These are phyloP conservation scores for Tetrahymena elliotti DNA, from an alignment of 73 alveolate genomes.

Conservation along the genomic window DNA sequence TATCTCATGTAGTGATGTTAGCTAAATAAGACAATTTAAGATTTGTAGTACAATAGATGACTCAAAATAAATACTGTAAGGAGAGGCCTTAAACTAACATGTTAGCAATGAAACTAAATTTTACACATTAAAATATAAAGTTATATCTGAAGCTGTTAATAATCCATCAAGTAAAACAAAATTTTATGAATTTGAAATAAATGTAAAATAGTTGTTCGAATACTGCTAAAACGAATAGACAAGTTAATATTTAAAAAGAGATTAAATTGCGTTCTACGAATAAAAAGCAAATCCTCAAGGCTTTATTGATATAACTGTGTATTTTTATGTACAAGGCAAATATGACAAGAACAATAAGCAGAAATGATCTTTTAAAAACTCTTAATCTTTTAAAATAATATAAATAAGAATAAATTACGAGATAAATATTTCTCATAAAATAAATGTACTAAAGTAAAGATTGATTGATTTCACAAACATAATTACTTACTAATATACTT, in stretches of 20 bases:
- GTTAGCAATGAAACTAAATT: not conserved
- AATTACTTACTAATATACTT: no score
- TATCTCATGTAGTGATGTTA: not conserved
- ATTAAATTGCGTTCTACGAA: not conserved
- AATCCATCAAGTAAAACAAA: not conserved
- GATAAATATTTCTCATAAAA: no score
- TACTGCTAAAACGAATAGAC: not conserved
- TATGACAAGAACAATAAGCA: not conserved
- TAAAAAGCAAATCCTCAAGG: not conserved
- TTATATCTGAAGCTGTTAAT: not conserved
- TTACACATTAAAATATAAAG: not conserved
- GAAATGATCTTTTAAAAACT: not conserved
- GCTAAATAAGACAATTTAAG: no score
- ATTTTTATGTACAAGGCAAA: not conserved
- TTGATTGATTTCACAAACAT: no score
- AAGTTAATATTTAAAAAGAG: not conserved
- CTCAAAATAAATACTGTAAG: not conserved
- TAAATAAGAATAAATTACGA: no score
- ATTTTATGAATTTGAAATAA: not conserved
- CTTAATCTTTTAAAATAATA: not conserved
- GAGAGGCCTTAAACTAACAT: not conserved
- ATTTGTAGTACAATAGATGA: not conserved
- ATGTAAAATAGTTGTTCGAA: not conserved
- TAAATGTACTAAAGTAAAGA: no score
- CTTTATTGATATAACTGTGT: not conserved